phyloP scores from a whole-genome alignment of 2,329 filamentous ascomycete species.

The Aspergillus sp. region DNA sequence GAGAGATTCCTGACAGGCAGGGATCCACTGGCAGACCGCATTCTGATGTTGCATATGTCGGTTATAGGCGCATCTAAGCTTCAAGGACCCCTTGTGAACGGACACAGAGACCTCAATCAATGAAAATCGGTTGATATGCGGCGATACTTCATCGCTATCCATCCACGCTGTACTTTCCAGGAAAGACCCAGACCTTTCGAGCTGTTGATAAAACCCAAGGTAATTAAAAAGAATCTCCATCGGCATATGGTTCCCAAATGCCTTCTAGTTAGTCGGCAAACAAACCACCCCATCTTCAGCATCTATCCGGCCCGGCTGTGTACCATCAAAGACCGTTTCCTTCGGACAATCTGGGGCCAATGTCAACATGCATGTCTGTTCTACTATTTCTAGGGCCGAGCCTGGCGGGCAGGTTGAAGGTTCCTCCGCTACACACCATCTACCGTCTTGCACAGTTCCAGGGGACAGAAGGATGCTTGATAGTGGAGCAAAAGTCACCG shows the following conservation, averaged over 20 bases:
- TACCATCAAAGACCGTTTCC: too few relatives aligned
- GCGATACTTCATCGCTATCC: conserved; percentile 2
- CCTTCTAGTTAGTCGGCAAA: conserved; percentile 4
- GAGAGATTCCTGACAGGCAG: conserved; percentile 4
- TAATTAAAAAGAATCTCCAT: conserved; percentile 15
- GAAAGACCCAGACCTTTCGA: conserved; percentile 1
- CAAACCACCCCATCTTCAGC: too few relatives aligned
- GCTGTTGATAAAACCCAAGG: conserved; percentile 8
- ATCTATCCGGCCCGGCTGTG: too few relatives aligned
- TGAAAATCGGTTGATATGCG: neutral
- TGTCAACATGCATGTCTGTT: too few relatives aligned
- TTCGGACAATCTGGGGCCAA: too few relatives aligned
- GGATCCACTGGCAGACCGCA: conserved; percentile 7
- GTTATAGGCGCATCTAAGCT: conserved; percentile 9
- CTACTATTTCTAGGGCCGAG: too few relatives aligned
- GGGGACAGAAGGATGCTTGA: too few relatives aligned
- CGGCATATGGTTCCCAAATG: conserved; percentile 6
- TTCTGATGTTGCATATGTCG: conserved; percentile 5
- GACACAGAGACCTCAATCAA: neutral
- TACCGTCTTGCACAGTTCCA: too few relatives aligned
- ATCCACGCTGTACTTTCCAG: neutral
- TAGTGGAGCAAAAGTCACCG: too few relatives aligned
- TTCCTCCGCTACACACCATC: too few relatives aligned
- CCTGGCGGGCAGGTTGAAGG: too few relatives aligned
- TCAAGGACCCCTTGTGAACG: conserved; percentile 1